Evolutionary conservation across 345 rosid species (phyloP).

Genomic region (Excoecaria cochinchinensis): DNA sequence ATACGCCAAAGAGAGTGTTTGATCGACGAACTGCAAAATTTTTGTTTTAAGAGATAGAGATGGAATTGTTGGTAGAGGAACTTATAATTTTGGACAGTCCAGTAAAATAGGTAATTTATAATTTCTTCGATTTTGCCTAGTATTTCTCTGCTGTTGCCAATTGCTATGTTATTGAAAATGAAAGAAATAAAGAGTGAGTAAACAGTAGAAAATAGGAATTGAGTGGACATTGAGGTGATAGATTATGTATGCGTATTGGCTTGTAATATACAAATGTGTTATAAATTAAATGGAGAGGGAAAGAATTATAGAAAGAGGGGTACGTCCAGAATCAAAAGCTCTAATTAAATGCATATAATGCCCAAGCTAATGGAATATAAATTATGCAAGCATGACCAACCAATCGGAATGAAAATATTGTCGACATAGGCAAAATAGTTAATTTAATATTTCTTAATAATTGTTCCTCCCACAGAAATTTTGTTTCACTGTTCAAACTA

Average conservation of each 20-base stretch:
- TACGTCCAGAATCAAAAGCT: too few species aligned
- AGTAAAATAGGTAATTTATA: slow-evolving; percentile 10
- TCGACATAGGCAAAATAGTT: not conserved
- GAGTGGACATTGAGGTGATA: slow-evolving; percentile 15
- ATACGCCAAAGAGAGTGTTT: slow-evolving; percentile 63
- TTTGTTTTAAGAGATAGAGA: slow-evolving; percentile 22
- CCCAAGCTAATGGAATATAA: too few species aligned
- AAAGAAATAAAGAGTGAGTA: slow-evolving; percentile 14
- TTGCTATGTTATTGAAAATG: slow-evolving; percentile 5
- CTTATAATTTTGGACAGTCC: slow-evolving; percentile 23
- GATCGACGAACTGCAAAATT: slow-evolving; percentile 48
- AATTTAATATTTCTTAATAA: too few species aligned
- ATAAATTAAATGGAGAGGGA: too few species aligned
- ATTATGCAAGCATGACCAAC: too few species aligned
- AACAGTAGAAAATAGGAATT: not conserved
- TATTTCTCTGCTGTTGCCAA: slow-evolving; percentile 1
- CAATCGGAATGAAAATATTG: too few species aligned
- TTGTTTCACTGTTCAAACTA: not conserved
- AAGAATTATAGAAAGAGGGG: too few species aligned
- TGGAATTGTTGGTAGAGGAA: slow-evolving; percentile 15
- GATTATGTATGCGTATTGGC: too few species aligned
- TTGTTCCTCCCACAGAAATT: not conserved
- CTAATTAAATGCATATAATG: too few species aligned
- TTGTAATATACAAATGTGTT: too few species aligned
- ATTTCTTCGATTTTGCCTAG: slow-evolving; percentile 15